Conservation (phyloP, 1,284 basidiomycete genomes). For the Cerrena zonata region DNA sequence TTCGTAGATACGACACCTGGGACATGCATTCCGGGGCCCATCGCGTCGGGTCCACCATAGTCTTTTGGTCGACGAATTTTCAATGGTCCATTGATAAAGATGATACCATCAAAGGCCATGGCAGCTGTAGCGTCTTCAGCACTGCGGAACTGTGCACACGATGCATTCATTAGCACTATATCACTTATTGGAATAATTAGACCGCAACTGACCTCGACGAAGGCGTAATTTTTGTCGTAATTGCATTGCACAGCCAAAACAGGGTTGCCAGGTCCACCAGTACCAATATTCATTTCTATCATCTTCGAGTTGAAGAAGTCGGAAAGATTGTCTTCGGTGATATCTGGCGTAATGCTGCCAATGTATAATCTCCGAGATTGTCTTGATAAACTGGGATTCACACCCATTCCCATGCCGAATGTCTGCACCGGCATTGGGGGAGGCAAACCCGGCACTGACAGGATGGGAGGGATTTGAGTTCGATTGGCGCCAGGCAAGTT, state of each 20-base stretch:
- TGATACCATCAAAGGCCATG: conserved; percentile 94
- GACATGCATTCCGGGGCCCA: conserved; percentile 69
- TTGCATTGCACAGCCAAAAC: conserved; percentile 92
- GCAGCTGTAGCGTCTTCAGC: conserved; percentile 94
- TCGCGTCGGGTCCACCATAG: conserved; percentile 72
- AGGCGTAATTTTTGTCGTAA: conserved; percentile 96
- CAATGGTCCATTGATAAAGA: conserved; percentile 86
- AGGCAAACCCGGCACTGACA: conserved; percentile 71
- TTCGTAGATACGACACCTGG: conserved; percentile 94
- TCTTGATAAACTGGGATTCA: conserved; percentile 79
- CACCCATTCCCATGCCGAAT: conserved; percentile 78
- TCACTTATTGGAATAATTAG: conserved; percentile 9
- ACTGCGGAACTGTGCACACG: conserved; percentile 75
- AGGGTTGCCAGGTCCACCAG: conserved; percentile 81
- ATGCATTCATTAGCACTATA: conserved; percentile 4
- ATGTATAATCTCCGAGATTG: conserved; percentile 94
- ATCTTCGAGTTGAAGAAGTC: conserved; percentile 95
- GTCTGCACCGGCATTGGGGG: conserved; percentile 77
- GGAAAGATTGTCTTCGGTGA: conserved; percentile 84
- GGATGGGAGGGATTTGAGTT: conserved; percentile 77
- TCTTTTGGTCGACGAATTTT: conserved; percentile 97
- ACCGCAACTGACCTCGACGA: conserved; percentile 72
- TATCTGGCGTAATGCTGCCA: conserved; percentile 87
- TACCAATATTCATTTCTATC: conserved; percentile 83
- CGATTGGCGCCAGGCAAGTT: conserved; percentile 88